phyloP scores from a whole-genome alignment of 768 basidiomycete genomes.

The Lactarius vividus region DNA sequence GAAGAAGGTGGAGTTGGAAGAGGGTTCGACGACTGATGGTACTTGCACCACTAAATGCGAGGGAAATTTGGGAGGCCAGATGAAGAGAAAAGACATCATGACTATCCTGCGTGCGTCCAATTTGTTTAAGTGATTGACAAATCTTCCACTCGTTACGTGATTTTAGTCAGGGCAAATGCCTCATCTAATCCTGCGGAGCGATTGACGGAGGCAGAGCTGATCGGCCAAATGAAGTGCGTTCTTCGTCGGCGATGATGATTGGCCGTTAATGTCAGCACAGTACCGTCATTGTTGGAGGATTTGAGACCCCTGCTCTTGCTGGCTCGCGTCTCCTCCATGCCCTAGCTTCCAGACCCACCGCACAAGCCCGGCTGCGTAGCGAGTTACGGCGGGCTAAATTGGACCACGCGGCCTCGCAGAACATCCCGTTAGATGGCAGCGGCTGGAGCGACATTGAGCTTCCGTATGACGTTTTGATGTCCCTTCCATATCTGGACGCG shows the following conservation, averaged over 20 bases:
- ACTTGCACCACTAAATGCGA: slow-evolving; percentile 7
- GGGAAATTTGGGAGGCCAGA: slow-evolving; percentile 1
- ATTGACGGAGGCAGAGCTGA: slow-evolving; percentile 37
- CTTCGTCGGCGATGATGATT: background rate
- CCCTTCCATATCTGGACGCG: slow-evolving; percentile 47
- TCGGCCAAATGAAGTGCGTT: slow-evolving; percentile 37
- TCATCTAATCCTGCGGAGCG: slow-evolving; percentile 33
- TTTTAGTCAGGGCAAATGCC: slow-evolving; percentile 38
- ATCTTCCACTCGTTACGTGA: background rate
- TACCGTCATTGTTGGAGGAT: background rate
- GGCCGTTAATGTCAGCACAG: background rate
- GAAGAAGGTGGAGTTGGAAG: slow-evolving; percentile 32
- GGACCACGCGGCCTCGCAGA: slow-evolving; percentile 19
- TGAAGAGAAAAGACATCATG: slow-evolving; percentile 39
- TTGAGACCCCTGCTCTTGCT: slow-evolving; percentile 32
- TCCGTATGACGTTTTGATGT: slow-evolving; percentile 41
- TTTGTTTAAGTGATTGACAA: background rate
- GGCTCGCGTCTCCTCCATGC: slow-evolving; percentile 37
- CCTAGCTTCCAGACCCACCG: slow-evolving; percentile 34
- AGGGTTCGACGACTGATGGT: background rate
- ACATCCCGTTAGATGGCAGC: background rate
- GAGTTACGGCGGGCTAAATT: slow-evolving; percentile 36
- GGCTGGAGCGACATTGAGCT: slow-evolving; percentile 35
- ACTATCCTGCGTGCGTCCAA: slow-evolving; percentile 38
- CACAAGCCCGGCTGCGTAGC: slow-evolving; percentile 36